Evolutionary conservation across 78 protist species (phyloP).

Genomic region (Dictyostelium intermedium): DNA sequence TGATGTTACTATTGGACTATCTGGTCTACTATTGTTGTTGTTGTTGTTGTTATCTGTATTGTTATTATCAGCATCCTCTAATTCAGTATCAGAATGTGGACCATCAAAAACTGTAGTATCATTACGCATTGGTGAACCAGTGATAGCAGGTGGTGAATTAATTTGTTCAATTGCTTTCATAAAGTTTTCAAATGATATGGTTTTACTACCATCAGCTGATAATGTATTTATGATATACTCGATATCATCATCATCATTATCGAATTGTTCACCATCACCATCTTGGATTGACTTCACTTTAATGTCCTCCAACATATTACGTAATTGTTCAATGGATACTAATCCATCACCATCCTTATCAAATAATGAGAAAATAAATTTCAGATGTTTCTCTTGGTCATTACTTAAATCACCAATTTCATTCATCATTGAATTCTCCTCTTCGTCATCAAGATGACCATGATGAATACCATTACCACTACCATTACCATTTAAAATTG

Average conservation of each 20-base stretch:
- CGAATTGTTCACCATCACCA: background rate
- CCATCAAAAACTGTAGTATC: background rate
- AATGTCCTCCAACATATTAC: slow-evolving; percentile 56
- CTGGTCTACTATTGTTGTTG: background rate
- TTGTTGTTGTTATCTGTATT: background rate
- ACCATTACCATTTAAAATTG: background rate
- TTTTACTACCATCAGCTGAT: background rate
- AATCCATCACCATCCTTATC: slow-evolving; percentile 70
- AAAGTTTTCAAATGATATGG: slow-evolving; percentile 50
- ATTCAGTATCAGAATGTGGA: background rate
- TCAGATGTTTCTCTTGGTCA: slow-evolving; percentile 63
- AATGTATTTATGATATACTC: slow-evolving; percentile 50
- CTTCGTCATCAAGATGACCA: background rate
- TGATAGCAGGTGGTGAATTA: slow-evolving; percentile 17
- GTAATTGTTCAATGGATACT: slow-evolving; percentile 34
- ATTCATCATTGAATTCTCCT: background rate
- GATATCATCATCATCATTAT: slow-evolving; percentile 63
- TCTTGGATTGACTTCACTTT: slow-evolving; percentile 40
- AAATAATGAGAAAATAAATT: slow-evolving; percentile 34
- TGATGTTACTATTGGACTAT: background rate
- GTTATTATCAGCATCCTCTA: background rate
- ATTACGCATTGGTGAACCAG: slow-evolving; percentile 17
- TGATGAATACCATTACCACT: background rate
- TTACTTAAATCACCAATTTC: background rate
- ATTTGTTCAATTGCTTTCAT: slow-evolving; percentile 70